A percentile compares a stretch with the other conserved stretches of the same genome.
phyloP scores from a whole-genome alignment of 129 eudicot genomes.

The Chrysanthemum seticuspe region DNA sequence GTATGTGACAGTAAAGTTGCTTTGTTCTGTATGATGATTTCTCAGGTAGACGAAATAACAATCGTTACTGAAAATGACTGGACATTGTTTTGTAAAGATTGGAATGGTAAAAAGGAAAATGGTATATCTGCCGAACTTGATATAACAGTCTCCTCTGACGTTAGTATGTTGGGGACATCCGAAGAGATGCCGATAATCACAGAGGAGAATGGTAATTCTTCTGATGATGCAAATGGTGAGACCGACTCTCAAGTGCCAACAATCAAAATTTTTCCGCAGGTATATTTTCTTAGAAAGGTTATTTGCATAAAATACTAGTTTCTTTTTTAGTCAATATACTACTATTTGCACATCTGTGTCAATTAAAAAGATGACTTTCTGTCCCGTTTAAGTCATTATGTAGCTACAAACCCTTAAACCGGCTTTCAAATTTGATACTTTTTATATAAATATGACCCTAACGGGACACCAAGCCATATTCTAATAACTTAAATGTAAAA shows the following conservation, averaged over 20 bases:
- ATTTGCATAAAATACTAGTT: not conserved
- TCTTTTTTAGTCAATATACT: no score
- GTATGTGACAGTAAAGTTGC: not conserved
- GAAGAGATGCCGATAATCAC: slow-evolving; percentile 49
- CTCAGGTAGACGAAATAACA: slow-evolving; percentile 72
- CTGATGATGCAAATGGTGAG: slow-evolving; percentile 50
- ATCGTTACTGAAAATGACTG: slow-evolving; percentile 73
- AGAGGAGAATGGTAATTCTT: slow-evolving; percentile 49
- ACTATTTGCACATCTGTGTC: no score
- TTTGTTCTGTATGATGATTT: not conserved
- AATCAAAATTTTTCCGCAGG: slow-evolving; percentile 76
- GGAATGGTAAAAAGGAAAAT: slow-evolving; percentile 57
- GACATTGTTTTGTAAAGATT: slow-evolving; percentile 75
- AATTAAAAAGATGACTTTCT: no score
- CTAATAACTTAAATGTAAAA: no score
- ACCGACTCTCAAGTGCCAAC: slow-evolving; percentile 53
- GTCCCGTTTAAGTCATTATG: no score
- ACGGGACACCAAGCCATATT: no score
- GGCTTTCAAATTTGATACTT: not conserved
- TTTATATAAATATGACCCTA: not conserved
- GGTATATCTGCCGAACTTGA: slow-evolving; percentile 71
- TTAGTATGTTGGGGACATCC: slow-evolving; percentile 34
- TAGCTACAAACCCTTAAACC: no score
- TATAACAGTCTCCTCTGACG: slow-evolving; percentile 33
- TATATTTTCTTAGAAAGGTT: slow-evolving; percentile 17